phyloP scores from a whole-genome alignment of 1,284 basidiomycete genomes.

The Anthracocystis walkeri region DNA sequence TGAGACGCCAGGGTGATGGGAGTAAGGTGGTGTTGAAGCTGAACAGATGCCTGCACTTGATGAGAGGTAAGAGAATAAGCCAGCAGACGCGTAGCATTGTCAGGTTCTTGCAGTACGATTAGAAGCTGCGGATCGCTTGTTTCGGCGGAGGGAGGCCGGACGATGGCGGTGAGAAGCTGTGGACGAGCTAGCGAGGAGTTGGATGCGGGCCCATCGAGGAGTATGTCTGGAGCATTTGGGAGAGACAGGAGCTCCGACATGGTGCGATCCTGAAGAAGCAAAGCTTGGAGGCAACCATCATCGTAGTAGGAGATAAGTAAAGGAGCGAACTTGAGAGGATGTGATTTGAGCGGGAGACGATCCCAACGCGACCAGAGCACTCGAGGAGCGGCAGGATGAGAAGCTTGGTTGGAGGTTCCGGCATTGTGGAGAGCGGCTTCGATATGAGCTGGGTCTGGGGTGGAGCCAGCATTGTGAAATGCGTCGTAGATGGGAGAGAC shows the following conservation, averaged over 20 bases:
- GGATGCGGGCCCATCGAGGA: slow-evolving; percentile 3
- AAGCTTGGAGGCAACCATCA: slow-evolving; percentile 38
- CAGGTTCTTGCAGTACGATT: slow-evolving; percentile 18
- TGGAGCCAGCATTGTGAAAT: slow-evolving; percentile 34
- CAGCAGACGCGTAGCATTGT: slow-evolving; percentile 15
- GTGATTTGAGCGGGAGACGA: slow-evolving; percentile 14
- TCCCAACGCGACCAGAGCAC: slow-evolving; percentile 51
- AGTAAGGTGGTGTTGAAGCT: slow-evolving; percentile 17
- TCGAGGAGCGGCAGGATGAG: slow-evolving; percentile 1
- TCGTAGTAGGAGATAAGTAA: slow-evolving; percentile 38
- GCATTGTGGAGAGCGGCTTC: slow-evolving; percentile 22
- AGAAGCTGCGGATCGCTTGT: slow-evolving; percentile 21
- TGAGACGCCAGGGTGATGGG: not conserved
- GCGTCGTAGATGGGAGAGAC: slow-evolving; percentile 51
- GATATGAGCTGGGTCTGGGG: slow-evolving; percentile 24
- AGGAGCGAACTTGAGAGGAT: slow-evolving; percentile 16
- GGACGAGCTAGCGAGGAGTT: not conserved
- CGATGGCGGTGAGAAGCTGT: slow-evolving; percentile 21
- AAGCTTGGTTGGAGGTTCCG: not conserved
- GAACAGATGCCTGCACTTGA: slow-evolving; percentile 22
- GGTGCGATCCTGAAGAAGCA: slow-evolving; percentile 35
- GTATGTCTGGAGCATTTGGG: slow-evolving; percentile 19
- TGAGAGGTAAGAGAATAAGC: slow-evolving; percentile 40
- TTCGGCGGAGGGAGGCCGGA: slow-evolving; percentile 24
- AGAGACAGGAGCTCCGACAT: slow-evolving; percentile 42